Evolutionary conservation across 495 filamentous ascomycete genomes (phyloP).

Genomic region (Podospora bellae-mahoneyi): DNA sequence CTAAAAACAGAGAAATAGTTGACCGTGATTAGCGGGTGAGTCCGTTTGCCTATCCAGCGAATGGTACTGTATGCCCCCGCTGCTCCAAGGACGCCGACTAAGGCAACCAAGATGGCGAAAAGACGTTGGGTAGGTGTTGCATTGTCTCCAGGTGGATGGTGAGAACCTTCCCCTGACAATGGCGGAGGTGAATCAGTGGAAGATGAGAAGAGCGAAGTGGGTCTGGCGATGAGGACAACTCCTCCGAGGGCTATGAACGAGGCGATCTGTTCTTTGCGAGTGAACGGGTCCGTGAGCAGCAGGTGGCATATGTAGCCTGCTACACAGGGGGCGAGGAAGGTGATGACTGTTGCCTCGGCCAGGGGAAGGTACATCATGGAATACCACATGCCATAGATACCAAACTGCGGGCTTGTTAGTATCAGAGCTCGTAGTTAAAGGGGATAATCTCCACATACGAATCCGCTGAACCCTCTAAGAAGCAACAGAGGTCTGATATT

Average conservation of each 20-base stretch:
- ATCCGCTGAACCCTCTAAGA: slow-evolving; percentile 67
- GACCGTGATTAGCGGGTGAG: slow-evolving; percentile 80
- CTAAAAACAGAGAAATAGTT: slow-evolving; percentile 79
- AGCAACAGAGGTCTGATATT: slow-evolving; percentile 66
- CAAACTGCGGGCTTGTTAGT: slow-evolving; percentile 45
- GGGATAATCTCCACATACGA: slow-evolving; percentile 42
- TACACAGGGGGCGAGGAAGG: slow-evolving; percentile 79
- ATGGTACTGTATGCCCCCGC: slow-evolving; percentile 76
- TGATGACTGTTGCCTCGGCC: slow-evolving; percentile 88
- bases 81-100: slow-evolving; percentile 77
- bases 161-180: slow-evolving; percentile 3
- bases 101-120: slow-evolving; percentile 65
- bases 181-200: slow-evolving; percentile 42
- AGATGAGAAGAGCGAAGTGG: slow-evolving; percentile 42
- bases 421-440: not conserved
- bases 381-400: slow-evolving; percentile 60
- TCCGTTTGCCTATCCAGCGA: slow-evolving; percentile 77
- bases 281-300: slow-evolving; percentile 73
- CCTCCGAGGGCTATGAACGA: slow-evolving; percentile 72
- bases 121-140: slow-evolving; percentile 66
- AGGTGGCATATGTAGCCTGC: slow-evolving; percentile 80
- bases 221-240: slow-evolving; percentile 81
- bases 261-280: slow-evolving; percentile 70
- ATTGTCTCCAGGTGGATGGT: slow-evolving; percentile 30
- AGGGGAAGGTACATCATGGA: slow-evolving; percentile 85